Base-by-base conservation (phyloP, 2,329 filamentous ascomycete genomes). In the Bretziella fagacearum region DNA sequence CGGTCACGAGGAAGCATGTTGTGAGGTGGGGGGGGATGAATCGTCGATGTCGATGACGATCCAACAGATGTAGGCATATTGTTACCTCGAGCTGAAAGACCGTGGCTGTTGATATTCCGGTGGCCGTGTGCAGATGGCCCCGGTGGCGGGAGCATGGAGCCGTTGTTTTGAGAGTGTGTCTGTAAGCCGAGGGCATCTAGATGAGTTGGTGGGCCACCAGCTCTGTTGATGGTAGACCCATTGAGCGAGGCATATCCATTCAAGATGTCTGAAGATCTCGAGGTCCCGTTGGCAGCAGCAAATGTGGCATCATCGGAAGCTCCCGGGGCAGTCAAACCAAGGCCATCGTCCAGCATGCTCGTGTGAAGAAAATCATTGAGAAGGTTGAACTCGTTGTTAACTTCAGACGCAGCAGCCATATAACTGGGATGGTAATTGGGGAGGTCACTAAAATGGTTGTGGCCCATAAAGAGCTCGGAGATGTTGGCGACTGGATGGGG, bases 291-390 rank as follows among this genome's bases (percentile, higher is more conserved):
- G n/a, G n/a, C n/a, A n/a, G n/a, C n/a, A n/a, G n/a, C n/a, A n/a
- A n/a, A n/a, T n/a, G n/a, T n/a, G n/a, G n/a, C n/a, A n/a, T n/a
- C n/a, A n/a, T n/a, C n/a, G n/a, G n/a, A n/a, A n/a, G n/a, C n/a
- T n/a, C 54, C 55, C 53, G 54, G 55, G 52, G 63, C 70, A 25
- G 22, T 25, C 25, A 63, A 50, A 10, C 39, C 48, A 15, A 22
- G 35, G 18, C 44, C 76, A 60, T 93, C 87, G 64, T 96, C 87
- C 53, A 95, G 73, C 47, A 95, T 67, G 59, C 84, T 93, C 55
- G 79, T 93, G 62, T 87, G 91, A 52, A 98, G 73, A 60, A 96
- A 96, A 62, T 98, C 89, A 67, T 93, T 93, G 58, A 98, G 76
- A 44, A 96, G 68, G 60, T 95, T 94, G 62, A 94, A 95, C 67